Evolutionary conservation across 495 filamentous ascomycete genomes (phyloP), one percentile per base, ranked within the genome.

Genomic region (Penicillium ochrochloron): DNA sequence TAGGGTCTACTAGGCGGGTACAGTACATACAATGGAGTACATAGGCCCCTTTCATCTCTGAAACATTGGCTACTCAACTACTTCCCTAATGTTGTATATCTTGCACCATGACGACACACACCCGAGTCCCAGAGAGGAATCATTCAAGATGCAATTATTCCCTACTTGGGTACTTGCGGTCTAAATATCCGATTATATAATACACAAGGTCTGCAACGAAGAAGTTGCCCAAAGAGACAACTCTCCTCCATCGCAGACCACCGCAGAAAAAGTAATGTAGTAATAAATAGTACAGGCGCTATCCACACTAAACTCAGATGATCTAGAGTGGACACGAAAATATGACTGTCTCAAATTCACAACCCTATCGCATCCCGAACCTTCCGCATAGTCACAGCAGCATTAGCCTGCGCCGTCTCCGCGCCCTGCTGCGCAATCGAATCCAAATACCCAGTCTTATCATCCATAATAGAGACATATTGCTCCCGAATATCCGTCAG

Each of bases 281-380:
- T 27, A 27, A 4, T 27, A 27, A 1, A 27, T 48, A 48, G 21
- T 48, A 48, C 44, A 48, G 2, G 6, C 7, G 15, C 42, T 21
- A 3, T 19, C 42, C 42, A 19, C 42, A 21, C 42, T 37, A 44
- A 21, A 8, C n/a, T 5, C 7, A 21, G 21, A n/a, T 6, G 0
- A 6, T 9, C 5, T 33, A 33, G 31, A 33, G 31, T 44, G n/a
- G n/a, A 44, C 41, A 7, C 17, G 35, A 44, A 44, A 44, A 44
- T 8, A 17, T 2, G 10, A 37, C 35, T 12, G 7, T 37, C 23
- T 29, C 23, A 29, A 23, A 23, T 53, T 55, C 46, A 82, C 50
- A 94, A 71, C 23, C 92, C 93, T 54, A 93, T 78, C 10, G 81
- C 86, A 37, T 77, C 66, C 66, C 85, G 84, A 8, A 96, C 88